Percentiles rank a stretch among this genome's conserved stretches.
Evolutionary conservation across 805 yeast genomes (phyloP).

Genomic region (Lipomyces japonicus): DNA sequence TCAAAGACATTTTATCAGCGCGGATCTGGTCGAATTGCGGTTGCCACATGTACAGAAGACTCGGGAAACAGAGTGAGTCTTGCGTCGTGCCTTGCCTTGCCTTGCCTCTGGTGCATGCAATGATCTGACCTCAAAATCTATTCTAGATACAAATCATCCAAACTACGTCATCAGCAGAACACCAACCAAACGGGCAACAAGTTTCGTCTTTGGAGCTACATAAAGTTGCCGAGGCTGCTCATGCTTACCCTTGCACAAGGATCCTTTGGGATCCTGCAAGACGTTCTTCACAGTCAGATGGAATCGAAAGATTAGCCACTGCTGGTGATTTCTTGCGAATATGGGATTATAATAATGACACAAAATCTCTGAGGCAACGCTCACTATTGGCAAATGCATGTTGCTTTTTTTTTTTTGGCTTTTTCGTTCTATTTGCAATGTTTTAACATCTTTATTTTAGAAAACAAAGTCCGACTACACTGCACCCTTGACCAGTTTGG

Average conservation of each 20-base stretch:
- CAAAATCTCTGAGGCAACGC: slow-evolving; percentile 40
- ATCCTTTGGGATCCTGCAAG: slow-evolving; percentile 66
- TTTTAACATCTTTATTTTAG: neutral
- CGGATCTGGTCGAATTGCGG: slow-evolving; percentile 52
- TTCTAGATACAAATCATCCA: slow-evolving; percentile 32
- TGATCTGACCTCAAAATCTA: neutral
- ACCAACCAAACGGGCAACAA: slow-evolving; percentile 32
- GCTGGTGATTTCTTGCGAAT: slow-evolving; percentile 69
- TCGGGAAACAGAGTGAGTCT: slow-evolving; percentile 53
- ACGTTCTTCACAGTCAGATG: slow-evolving; percentile 27
- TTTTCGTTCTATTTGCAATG: neutral
- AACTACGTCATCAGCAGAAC: slow-evolving; percentile 20
- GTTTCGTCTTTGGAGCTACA: slow-evolving; percentile 41
- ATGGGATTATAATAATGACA: slow-evolving; percentile 48
- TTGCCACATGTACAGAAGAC: slow-evolving; percentile 81
- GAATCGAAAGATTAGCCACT: slow-evolving; percentile 54
- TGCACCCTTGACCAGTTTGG: slow-evolving; percentile 91
- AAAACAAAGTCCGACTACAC: slow-evolving; percentile 44
- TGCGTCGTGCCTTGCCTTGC: slow-evolving; percentile 4
- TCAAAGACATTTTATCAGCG: slow-evolving; percentile 35
- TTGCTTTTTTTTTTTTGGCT: neutral
- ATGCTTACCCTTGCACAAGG: slow-evolving; percentile 67
- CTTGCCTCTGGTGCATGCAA: neutral
- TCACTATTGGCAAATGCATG: slow-evolving; percentile 38
- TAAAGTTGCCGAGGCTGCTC: slow-evolving; percentile 49